A percentile compares a stretch with the other conserved stretches of the same genome.
phyloP scores from a whole-genome alignment of 768 basidiomycete genomes.

The Krasilnikovozyma curviuscula region DNA sequence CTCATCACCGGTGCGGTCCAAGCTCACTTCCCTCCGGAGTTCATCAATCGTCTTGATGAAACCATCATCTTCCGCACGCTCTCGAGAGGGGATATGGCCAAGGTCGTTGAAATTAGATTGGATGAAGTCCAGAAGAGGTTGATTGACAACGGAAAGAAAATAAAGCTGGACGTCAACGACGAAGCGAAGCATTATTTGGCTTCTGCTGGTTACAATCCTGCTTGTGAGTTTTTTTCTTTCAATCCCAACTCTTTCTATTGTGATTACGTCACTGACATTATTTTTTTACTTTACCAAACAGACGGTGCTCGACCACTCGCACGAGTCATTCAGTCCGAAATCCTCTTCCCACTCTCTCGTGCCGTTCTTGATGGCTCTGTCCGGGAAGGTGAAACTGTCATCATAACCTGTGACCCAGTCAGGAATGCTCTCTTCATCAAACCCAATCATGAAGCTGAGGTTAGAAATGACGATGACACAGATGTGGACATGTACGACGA shows the following conservation, averaged over 20 bases:
- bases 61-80: slow-evolving; percentile 47
- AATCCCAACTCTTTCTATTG: not conserved
- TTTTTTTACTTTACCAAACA: slow-evolving; percentile 29
- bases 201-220: slow-evolving; percentile 24
- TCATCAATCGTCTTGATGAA: slow-evolving; percentile 27
- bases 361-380: slow-evolving; percentile 67
- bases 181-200: slow-evolving; percentile 40
- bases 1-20: slow-evolving; percentile 28
- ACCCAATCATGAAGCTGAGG: slow-evolving; percentile 56
- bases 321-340: slow-evolving; percentile 73
- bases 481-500: slow-evolving; percentile 42
- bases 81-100: slow-evolving; percentile 52
- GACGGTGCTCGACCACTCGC: slow-evolving; percentile 89
- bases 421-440: slow-evolving; percentile 56
- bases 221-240: not conserved
- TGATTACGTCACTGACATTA: too few relatives aligned
- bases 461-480: slow-evolving; percentile 20
- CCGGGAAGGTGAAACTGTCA: slow-evolving; percentile 57
- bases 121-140: slow-evolving; percentile 70
- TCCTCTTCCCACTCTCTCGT: slow-evolving; percentile 75
- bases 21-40: slow-evolving; percentile 29
- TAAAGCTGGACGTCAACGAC: slow-evolving; percentile 56
- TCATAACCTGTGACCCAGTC: slow-evolving; percentile 58
- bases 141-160: slow-evolving; percentile 45
- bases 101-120: slow-evolving; percentile 75